Percentiles rank a stretch among this genome's conserved stretches.
Evolutionary conservation across 306 rosid genomes (phyloP).

Genomic region (Lathyrus aphaca): DNA sequence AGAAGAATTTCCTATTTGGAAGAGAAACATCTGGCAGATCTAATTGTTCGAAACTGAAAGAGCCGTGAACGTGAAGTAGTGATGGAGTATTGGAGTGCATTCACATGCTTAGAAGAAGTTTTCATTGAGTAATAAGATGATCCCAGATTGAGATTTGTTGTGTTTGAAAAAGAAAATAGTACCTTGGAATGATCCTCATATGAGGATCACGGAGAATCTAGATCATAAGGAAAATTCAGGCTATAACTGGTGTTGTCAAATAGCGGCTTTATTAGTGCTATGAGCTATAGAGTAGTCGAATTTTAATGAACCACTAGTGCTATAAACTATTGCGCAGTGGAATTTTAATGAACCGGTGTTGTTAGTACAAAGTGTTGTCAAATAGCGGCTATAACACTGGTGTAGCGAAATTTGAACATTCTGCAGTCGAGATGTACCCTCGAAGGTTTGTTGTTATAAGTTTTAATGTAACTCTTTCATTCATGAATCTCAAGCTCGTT

Average conservation of each 20-base stretch:
- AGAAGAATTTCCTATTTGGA: not conserved
- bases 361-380: not conserved
- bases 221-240: conserved; percentile 17
- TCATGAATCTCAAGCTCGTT: not conserved
- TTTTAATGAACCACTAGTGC: not conserved
- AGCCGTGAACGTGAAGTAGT: not conserved
- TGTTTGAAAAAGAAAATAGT: conserved; percentile 5
- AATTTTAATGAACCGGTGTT: not conserved
- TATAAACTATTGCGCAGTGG: not conserved
- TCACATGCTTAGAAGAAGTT: not conserved
- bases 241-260: not conserved
- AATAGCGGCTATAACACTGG: not conserved
- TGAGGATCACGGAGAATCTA: conserved; percentile 15
- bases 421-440: not conserved
- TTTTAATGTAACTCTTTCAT: not conserved
- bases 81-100: not conserved
- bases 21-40: conserved; percentile 20
- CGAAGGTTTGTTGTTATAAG: not conserved
- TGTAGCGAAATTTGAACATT: not conserved
- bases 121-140: not conserved
- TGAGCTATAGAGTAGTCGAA: not conserved
- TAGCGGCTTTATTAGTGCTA: not conserved
- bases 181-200: not conserved
- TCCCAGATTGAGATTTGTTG: not conserved
- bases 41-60: not conserved